Conservation (phyloP, 2,329 filamentous ascomycete species). For the Gyromitra esculenta region DNA sequence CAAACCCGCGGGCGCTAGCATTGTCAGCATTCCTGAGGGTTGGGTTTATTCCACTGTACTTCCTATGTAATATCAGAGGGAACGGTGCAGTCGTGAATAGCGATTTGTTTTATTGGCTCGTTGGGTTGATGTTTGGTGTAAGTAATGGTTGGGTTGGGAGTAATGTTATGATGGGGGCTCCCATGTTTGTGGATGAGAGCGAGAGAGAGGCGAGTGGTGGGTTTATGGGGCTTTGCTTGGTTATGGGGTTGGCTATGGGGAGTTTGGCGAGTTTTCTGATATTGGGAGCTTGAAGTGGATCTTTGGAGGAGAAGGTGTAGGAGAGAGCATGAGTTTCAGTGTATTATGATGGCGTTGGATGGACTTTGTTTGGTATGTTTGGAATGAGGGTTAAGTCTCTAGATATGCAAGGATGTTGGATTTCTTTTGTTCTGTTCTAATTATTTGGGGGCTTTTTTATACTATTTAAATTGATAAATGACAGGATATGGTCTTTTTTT, state of each 20-base stretch:
- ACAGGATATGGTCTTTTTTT: too few relatives aligned
- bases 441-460: not conserved
- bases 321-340: not conserved
- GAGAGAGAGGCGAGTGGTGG: slow-evolving; percentile 89
- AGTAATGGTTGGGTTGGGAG: slow-evolving; percentile 88
- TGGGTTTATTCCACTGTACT: slow-evolving; percentile 82
- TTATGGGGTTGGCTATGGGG: slow-evolving; percentile 82
- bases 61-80: slow-evolving; percentile 86
- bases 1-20: slow-evolving; percentile 66
- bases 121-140: slow-evolving; percentile 83
- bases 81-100: slow-evolving; percentile 77
- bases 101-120: slow-evolving; percentile 85
- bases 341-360: slow-evolving; percentile 14
- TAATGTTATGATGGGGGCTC: slow-evolving; percentile 89
- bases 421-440: not conserved
- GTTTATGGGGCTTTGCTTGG: slow-evolving; percentile 93
- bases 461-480: not conserved
- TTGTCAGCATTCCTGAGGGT: slow-evolving; percentile 72
- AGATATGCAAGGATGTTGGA: not conserved
- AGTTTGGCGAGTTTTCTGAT: slow-evolving; percentile 82
- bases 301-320: not conserved
- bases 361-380: not conserved
- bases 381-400: not conserved
- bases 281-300: slow-evolving; percentile 2
- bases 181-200: slow-evolving; percentile 79